Percentiles rank a stretch among this genome's conserved stretches.
Conservation (phyloP, 306 rosid species). For the Vigna mungo region DNA sequence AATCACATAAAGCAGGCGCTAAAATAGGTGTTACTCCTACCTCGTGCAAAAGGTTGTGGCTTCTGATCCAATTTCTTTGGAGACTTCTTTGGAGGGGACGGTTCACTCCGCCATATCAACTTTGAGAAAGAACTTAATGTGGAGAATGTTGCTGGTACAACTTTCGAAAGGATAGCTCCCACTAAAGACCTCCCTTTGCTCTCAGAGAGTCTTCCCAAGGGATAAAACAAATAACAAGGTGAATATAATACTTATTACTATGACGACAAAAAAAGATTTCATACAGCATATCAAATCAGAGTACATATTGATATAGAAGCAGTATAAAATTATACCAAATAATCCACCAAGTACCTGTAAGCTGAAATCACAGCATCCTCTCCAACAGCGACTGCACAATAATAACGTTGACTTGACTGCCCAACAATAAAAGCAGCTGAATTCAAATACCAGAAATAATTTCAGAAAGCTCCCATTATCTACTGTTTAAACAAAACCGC, state of each 20-base stretch:
- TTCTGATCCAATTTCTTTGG: conserved; percentile 66
- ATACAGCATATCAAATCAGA: conserved; percentile 2
- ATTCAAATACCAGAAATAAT: conserved; percentile 91
- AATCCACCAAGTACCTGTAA: conserved; percentile 71
- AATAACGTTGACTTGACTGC: conserved; percentile 96
- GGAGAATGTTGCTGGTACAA: conserved; percentile 89
- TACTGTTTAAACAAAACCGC: conserved; percentile 35
- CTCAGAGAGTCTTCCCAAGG: conserved; percentile 75
- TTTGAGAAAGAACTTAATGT: conserved; percentile 90
- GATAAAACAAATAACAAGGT: conserved; percentile 40
- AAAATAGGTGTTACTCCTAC: conserved; percentile 51
- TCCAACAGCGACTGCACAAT: conserved; percentile 93
- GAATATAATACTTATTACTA: conserved; percentile 38
- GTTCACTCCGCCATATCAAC: conserved; percentile 86
- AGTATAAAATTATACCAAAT: background rate
- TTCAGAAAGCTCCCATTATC: conserved; percentile 78
- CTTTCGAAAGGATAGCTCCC: conserved; percentile 93
- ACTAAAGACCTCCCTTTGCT: conserved; percentile 88
- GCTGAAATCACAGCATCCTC: conserved; percentile 97
- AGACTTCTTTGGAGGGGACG: conserved; percentile 63
- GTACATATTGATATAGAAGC: conserved; percentile 16
- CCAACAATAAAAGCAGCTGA: conserved; percentile 99
- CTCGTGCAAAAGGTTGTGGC: conserved; percentile 88
- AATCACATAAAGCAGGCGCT: conserved; percentile 23
- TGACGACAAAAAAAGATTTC: conserved; percentile 20